phyloP scores from a whole-genome alignment of 768 basidiomycete species.

The Trametes cinnabarina region DNA sequence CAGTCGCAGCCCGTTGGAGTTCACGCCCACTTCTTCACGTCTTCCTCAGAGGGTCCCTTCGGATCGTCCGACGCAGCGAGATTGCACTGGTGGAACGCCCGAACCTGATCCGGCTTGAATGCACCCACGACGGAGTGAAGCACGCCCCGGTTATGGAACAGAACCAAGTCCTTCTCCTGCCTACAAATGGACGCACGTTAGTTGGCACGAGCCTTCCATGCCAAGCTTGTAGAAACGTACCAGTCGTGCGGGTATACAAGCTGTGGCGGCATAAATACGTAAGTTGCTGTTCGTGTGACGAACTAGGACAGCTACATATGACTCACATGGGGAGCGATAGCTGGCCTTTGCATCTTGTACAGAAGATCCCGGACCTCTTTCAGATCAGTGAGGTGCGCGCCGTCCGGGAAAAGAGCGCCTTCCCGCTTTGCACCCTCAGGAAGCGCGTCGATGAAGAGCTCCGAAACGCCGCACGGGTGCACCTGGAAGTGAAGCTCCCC shows the following conservation, averaged over 20 bases:
- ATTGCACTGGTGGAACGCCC: slow-evolving; percentile 85
- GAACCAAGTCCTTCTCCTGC: slow-evolving; percentile 66
- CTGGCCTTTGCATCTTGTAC: slow-evolving; percentile 87
- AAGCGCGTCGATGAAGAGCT: slow-evolving; percentile 72
- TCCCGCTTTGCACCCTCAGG: slow-evolving; percentile 56
- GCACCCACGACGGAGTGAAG: slow-evolving; percentile 79
- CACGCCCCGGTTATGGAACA: slow-evolving; percentile 86
- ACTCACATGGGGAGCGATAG: slow-evolving; percentile 73
- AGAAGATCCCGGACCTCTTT: slow-evolving; percentile 68
- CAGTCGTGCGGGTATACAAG: slow-evolving; percentile 90
- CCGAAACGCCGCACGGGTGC: slow-evolving; percentile 73
- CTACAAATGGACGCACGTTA: slow-evolving; percentile 19
- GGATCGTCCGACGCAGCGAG: slow-evolving; percentile 79
- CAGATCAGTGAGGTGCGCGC: slow-evolving; percentile 72
- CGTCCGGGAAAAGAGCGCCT: slow-evolving; percentile 79
- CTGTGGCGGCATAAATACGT: slow-evolving; percentile 30
- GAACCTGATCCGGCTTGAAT: slow-evolving; percentile 63
- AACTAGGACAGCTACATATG: neutral
- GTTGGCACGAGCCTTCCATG: neutral
- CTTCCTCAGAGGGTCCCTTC: slow-evolving; percentile 62
- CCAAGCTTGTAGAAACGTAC: slow-evolving; percentile 33
- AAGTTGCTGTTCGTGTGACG: slow-evolving; percentile 12
- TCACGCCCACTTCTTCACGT: slow-evolving; percentile 60
- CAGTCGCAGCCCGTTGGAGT: neutral
- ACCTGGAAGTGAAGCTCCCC: slow-evolving; percentile 84